Evolutionary conservation across 2,329 filamentous ascomycete species (phyloP), one percentile per base, ranked within the genome.

Genomic region (Verticillium zaregamsianum): DNA sequence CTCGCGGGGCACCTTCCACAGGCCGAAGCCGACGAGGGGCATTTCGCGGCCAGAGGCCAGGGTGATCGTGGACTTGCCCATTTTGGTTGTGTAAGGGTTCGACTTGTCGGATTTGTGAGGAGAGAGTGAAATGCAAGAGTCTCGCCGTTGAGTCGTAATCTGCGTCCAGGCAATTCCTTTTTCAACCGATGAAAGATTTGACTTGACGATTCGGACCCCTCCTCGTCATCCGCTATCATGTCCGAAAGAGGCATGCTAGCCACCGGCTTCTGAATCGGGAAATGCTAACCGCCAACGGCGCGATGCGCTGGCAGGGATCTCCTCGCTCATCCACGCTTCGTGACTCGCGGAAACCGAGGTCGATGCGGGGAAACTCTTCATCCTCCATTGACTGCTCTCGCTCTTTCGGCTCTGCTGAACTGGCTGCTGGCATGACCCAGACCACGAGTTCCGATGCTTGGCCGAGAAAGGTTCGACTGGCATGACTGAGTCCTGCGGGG

Each of bases 1-100:
- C 59, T 85, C 84, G 68, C 90, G 90, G 74, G 86, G 86, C 66
- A 95, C 90, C 80, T 95, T 95, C 91, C 91, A 95, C 68, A 94
- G 84, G 63, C 89, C 89, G 73, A 91, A 91, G 76, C 89, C 89
- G 66, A 91, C 88, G 73, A 89, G 85, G 71, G 89, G 89, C 89
- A 91, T 91, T 69, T 90, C 81, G 69, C 84, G 72, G 76, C 87
- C 86, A 75, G 80, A 86, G 77, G 79, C 88, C 65, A 89, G 83
- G 78, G 87, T 88, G 74, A 88, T 68, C 23, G 72, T 78, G 57
- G 74, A 74, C 78, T 64, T 64, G 59, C 56, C 63, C 63, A 64
- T 64, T 49, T 20, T 59, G n/a, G 9, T 20, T 35, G 11, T 54
- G 23, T 23, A 5, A 28, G 45, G 23, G 33, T n/a, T 25, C 7